Evolutionary conservation across 108 stramenopile species (phyloP), one percentile per base, ranked within the genome.

Genomic region (Cyclotella cryptica): DNA sequence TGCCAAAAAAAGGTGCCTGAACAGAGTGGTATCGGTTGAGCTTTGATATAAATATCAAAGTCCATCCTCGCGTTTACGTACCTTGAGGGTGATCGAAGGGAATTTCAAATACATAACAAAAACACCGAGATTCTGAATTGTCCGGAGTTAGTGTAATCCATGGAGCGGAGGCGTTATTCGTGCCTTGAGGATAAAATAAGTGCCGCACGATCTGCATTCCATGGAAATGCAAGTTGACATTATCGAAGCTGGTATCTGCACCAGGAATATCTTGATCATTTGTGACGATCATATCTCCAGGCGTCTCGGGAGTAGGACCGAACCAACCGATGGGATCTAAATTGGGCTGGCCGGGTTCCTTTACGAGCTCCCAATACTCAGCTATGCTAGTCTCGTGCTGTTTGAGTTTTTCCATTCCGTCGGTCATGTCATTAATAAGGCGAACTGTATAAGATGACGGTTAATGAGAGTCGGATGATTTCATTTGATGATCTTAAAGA

Each of bases 41-140:
- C 3, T 7, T 49, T 49, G 47, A 49, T 7, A 17, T 49, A 1
- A 9, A 9, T n/a, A 49, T 49, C 47, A 49, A 49, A 49, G 6
- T 49, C 6, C 9, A 9, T 49, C 47, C 2, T 49, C n/a, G 47
- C 3, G 47, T 17, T 9, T 49, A 49, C 47, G n/a, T 49, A 49
- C 47, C 47, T 49, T 49, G 47, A 49, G 47, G 47, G 9, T 49
- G 47, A 49, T 49, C 47, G n/a, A n/a, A 49, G 47, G 47, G 47
- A n/a, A 49, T 49, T 49, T 49, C 47, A 49, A 49, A 49, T 3
- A 49, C 47, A 49, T 49, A 49, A 49, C 47, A 49, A 49, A 49
- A 49, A 49, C 47, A 49, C 3, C 47, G 15, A 9, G 47, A n/a
- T n/a, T 49, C 47, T 49, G 47, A 49, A 49, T 49, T n/a, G 9